phyloP scores from a whole-genome alignment of 2,329 filamentous ascomycete species.

The Fusarium tricinctum region DNA sequence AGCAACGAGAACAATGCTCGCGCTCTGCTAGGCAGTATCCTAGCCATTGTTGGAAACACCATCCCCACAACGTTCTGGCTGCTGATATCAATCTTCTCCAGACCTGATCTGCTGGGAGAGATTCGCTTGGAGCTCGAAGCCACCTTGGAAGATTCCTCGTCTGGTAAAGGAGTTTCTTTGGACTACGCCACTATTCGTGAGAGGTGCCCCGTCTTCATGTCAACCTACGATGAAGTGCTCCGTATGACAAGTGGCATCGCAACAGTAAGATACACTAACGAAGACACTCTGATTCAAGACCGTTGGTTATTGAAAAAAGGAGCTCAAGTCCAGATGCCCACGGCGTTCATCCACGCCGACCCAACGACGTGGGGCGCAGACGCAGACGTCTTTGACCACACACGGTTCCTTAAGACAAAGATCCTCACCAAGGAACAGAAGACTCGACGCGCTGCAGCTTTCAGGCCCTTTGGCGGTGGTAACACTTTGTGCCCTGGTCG shows the following conservation, averaged over 20 bases:
- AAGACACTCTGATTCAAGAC: constrained; percentile 28
- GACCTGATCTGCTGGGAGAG: constrained; percentile 13
- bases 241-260: constrained; percentile 41
- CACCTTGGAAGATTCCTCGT: constrained; percentile 4
- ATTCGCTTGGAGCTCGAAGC: constrained; percentile 29
- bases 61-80: constrained; percentile 41
- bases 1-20: constrained; percentile 44
- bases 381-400: constrained; percentile 38
- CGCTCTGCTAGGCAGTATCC: constrained; percentile 35
- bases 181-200: constrained; percentile 29
- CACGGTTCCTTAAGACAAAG: constrained; percentile 29
- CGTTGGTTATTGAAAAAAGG: constrained; percentile 43
- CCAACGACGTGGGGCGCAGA: constrained; percentile 37
- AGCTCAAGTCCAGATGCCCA: constrained; percentile 43
- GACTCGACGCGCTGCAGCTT: constrained; percentile 28
- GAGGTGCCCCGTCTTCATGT: constrained; percentile 33
- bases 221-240: constrained; percentile 38
- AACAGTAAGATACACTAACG: constrained; percentile 41
- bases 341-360: constrained; percentile 40
- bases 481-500: constrained; percentile 40
- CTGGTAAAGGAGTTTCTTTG: neutral
- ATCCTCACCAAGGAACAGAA: constrained; percentile 31
- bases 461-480: constrained; percentile 39
- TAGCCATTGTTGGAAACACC: constrained; percentile 42
- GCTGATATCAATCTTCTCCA: constrained; percentile 27